Evolutionary conservation across 208 protist genomes (phyloP).

Genomic region (Trypanosoma scelopori): DNA sequence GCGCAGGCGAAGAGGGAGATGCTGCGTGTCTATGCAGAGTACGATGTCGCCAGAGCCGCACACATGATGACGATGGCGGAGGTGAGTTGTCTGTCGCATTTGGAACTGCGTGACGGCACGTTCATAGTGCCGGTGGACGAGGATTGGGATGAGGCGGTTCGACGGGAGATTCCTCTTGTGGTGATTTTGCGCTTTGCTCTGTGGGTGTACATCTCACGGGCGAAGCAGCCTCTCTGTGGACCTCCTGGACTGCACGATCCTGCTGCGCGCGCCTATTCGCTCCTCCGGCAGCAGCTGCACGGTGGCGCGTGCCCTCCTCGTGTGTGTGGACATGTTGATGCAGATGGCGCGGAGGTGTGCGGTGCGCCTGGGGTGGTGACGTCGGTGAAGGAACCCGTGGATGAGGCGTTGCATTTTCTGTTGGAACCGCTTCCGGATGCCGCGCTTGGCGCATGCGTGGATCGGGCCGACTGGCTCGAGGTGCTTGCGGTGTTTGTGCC

Average conservation of each 20-base stretch:
- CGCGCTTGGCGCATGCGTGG: not conserved
- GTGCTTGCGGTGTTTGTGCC: conserved; percentile 13
- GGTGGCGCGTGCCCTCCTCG: no score
- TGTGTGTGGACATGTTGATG: no score
- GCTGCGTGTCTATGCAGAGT: not conserved
- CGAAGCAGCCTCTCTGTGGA: no score
- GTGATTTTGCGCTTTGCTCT: conserved; percentile 4
- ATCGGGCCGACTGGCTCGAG: conserved; percentile 6
- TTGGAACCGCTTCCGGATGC: not conserved
- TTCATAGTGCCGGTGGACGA: not conserved
- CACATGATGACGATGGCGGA: not conserved
- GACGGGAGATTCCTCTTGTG: not conserved
- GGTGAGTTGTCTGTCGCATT: no score
- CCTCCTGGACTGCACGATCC: no score
- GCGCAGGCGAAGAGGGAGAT: not conserved
- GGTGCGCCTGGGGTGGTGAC: no score
- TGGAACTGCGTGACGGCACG: not conserved
- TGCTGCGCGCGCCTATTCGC: no score
- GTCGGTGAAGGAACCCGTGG: no score
- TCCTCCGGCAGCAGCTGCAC: no score
- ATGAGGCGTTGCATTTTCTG: not conserved
- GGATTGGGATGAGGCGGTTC: conserved; percentile 8
- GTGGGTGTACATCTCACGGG: not conserved
- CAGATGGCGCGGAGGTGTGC: no score
- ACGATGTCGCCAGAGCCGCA: not conserved